A percentile compares a stretch with the other conserved stretches of the same genome.
Conservation (phyloP, 1,284 basidiomycete genomes). For the Caloboletus firmus region DNA sequence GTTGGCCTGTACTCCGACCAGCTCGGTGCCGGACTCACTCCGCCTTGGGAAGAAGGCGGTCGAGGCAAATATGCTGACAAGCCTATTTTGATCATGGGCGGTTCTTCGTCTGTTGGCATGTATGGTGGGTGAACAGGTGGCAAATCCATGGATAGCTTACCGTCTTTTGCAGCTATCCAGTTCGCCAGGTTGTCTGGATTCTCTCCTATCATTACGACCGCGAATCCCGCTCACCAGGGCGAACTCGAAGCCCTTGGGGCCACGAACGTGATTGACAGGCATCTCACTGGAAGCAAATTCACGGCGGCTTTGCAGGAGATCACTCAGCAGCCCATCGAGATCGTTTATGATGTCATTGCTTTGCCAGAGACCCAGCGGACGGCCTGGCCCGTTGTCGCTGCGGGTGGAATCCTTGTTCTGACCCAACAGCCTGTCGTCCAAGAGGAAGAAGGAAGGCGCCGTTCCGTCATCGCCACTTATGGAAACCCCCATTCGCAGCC, state of each 20-base stretch:
- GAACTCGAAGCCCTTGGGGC: conserved; percentile 53
- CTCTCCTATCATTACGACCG: conserved; percentile 53
- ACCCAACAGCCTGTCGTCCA: conserved; percentile 26
- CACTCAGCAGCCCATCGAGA: conserved; percentile 33
- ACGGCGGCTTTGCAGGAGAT: conserved; percentile 31
- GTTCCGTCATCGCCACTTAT: conserved; percentile 29
- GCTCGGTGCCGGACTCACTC: conserved; percentile 29
- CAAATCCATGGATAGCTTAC: not conserved
- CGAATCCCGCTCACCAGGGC: conserved; percentile 45
- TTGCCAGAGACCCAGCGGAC: conserved; percentile 31
- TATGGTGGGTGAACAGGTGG: conserved; percentile 32
- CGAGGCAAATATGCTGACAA: conserved; percentile 38
- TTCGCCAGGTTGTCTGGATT: conserved; percentile 54
- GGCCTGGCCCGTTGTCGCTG: conserved; percentile 29
- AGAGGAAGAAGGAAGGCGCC: conserved; percentile 24
- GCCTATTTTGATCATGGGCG: conserved; percentile 45
- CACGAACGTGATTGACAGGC: conserved; percentile 51
- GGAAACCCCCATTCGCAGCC: conserved; percentile 25
- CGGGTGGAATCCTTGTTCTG: conserved; percentile 28
- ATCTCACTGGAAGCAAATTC: conserved; percentile 31
- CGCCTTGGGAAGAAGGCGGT: conserved; percentile 37
- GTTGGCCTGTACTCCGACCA: conserved; percentile 34
- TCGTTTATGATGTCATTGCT: conserved; percentile 44
- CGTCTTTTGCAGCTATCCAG: conserved; percentile 45
- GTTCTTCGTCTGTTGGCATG: conserved; percentile 45